Conservation (phyloP, 2,329 filamentous ascomycete species). For the Pseudocercospora fuligena region DNA sequence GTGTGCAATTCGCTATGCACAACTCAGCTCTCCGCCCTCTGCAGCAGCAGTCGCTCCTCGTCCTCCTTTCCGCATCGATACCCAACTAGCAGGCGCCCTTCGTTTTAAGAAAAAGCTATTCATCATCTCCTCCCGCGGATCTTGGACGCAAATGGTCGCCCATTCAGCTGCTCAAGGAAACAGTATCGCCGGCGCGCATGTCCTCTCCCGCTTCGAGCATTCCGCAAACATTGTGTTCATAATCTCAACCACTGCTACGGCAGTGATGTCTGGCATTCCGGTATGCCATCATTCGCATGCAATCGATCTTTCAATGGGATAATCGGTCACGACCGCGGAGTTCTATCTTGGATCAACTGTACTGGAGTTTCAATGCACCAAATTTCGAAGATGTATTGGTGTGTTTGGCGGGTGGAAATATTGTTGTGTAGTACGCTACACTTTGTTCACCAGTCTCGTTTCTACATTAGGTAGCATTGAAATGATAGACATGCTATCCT, state of each 20-base stretch:
- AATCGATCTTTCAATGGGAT: slow-evolving; percentile 7
- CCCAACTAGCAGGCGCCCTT: slow-evolving; percentile 19
- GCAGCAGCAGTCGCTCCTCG: background rate
- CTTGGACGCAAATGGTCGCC: background rate
- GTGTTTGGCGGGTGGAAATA: background rate
- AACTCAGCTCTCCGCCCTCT: background rate
- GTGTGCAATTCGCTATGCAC: background rate
- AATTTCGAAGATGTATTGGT: slow-evolving; percentile 4
- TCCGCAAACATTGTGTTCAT: slow-evolving; percentile 12
- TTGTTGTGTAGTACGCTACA: slow-evolving; percentile 10
- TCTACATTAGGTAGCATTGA: slow-evolving; percentile 10
- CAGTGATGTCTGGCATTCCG: background rate
- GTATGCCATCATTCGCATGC: slow-evolving; percentile 9
- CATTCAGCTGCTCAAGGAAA: background rate
- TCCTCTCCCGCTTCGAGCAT: background rate
- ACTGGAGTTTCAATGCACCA: slow-evolving; percentile 11
- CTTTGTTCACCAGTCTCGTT: slow-evolving; percentile 1
- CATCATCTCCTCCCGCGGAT: background rate
- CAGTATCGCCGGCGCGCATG: slow-evolving; percentile 1
- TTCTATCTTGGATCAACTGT: slow-evolving; percentile 12
- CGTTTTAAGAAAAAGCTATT: slow-evolving; percentile 5
- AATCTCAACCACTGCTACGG: slow-evolving; percentile 12
- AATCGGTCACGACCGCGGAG: slow-evolving; percentile 7
- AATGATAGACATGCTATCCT: slow-evolving; percentile 11
- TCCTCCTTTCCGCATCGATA: slow-evolving; percentile 18